phyloP scores from a whole-genome alignment of 176 grass and related monocot species.

The Elymus sibiricus region DNA sequence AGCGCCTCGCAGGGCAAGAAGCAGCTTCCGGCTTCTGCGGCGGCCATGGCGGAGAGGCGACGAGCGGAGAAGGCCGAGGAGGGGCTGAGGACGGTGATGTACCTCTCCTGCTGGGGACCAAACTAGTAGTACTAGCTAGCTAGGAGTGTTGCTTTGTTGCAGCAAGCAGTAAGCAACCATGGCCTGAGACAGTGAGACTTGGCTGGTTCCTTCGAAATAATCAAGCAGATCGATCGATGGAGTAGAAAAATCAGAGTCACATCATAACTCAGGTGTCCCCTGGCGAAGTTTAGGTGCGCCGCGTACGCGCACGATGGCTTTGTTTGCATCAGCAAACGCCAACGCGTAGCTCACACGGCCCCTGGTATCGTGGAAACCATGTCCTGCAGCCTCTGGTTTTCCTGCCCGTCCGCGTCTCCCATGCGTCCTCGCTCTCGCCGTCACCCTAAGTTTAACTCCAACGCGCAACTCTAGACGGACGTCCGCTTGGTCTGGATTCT shows the following conservation, averaged over 20 bases:
- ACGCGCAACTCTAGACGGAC: too few relatives aligned
- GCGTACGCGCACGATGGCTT: neutral
- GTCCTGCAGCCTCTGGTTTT: conserved; percentile 12
- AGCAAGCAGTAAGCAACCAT: neutral
- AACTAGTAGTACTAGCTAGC: neutral
- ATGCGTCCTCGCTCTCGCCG: neutral
- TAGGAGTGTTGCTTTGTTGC: neutral
- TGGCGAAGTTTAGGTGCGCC: neutral
- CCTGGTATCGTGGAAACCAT: conserved; percentile 18
- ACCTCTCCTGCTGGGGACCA: too few relatives aligned
- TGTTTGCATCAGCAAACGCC: neutral
- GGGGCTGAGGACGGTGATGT: too few relatives aligned
- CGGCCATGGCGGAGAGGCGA: too few relatives aligned
- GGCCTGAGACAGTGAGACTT: neutral
- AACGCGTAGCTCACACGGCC: neutral
- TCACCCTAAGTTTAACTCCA: neutral
- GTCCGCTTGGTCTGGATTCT: too few relatives aligned
- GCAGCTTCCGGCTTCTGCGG: too few relatives aligned
- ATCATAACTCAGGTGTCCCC: neutral
- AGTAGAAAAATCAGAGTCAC: neutral
- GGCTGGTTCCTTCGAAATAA: neutral
- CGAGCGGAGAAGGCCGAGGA: too few relatives aligned
- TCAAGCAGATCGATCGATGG: neutral
- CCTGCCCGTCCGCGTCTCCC: neutral
- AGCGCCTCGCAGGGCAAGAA: too few relatives aligned